Evolutionary conservation across 1,284 basidiomycete genomes (phyloP), one percentile per base, ranked within the genome.

Genomic region (Cutaneotrichosporon curvatum): DNA sequence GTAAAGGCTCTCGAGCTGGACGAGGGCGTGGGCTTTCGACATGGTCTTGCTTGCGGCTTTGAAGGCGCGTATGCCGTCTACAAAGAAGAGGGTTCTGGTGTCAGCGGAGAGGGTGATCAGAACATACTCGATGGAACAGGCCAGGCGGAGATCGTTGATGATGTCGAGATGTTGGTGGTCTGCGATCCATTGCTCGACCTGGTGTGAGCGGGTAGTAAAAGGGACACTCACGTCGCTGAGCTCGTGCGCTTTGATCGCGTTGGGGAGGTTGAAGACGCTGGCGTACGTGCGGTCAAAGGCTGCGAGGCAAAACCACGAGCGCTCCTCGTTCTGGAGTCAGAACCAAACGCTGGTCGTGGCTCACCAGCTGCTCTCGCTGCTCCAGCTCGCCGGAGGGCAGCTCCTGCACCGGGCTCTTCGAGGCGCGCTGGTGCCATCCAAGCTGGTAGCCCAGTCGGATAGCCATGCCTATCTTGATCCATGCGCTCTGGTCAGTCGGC

Each of bases 401-500:
- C 4, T 40, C 39, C 30, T 40, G 18, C 2, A 21, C 20, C 16
- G 18, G 9, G 11, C 33, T 16, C 9, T 16, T 37, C 9, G 11
- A 8, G 22, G 32, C 18, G 4, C 33, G 21, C n/a, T 34, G 18
- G 39, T 58, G 50, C 42, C 43, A 35, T 6, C 47, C 43, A 4
- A 53, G 22, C 44, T 57, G 56, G 43, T 50, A 52, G 6, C 38
- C 56, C 31, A 57, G 34, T 4, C 52, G 33, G 11, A 57, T 45
- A 0, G 57, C 59, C 6, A 53, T 43, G 1, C 57, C 55, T 16
- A 58, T 52, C 28, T 55, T 57, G 15, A 56, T 38, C 59, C 59
- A 60, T 5, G 53, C 50, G 16, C 47, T 49, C 18, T 36, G 47
- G 36, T 60, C 59, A 3, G 39, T 39, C 7, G 56, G 53, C 12